Conservation (phyloP, 257 asterid species). For the Solanum phureja region DNA sequence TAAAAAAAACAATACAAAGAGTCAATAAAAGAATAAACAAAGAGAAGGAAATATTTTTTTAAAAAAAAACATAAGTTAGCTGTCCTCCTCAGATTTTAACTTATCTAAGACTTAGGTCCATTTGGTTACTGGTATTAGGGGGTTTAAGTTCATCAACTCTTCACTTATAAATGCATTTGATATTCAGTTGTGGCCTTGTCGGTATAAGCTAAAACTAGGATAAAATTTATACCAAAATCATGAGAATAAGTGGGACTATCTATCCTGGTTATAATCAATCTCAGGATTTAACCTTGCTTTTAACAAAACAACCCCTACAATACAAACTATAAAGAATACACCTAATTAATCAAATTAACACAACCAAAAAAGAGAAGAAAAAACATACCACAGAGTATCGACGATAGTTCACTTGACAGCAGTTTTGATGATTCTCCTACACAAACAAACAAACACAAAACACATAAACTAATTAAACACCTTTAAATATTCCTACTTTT, state of each 20-base stretch:
- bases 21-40: not conserved
- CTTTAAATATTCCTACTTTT: not conserved
- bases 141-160: not conserved
- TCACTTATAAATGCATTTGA: not conserved
- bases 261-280: not conserved
- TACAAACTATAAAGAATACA: not conserved
- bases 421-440: constrained; percentile 37
- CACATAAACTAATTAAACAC: not conserved
- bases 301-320: not conserved
- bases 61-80: not conserved
- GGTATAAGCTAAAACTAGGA: not conserved
- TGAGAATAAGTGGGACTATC: not conserved
- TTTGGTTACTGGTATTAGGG: not conserved
- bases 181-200: not conserved
- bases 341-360: not conserved
- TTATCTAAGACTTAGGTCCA: not conserved
- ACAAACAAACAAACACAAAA: not conserved
- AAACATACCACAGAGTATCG: constrained; percentile 36
- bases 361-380: not conserved
- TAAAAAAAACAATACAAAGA: not conserved
- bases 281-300: not conserved
- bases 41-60: too few species aligned
- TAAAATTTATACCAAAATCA: not conserved
- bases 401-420: constrained; percentile 26
- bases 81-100: not conserved